Conservation (phyloP, 2,329 filamentous ascomycete species). For the Fusarium penzigii region DNA sequence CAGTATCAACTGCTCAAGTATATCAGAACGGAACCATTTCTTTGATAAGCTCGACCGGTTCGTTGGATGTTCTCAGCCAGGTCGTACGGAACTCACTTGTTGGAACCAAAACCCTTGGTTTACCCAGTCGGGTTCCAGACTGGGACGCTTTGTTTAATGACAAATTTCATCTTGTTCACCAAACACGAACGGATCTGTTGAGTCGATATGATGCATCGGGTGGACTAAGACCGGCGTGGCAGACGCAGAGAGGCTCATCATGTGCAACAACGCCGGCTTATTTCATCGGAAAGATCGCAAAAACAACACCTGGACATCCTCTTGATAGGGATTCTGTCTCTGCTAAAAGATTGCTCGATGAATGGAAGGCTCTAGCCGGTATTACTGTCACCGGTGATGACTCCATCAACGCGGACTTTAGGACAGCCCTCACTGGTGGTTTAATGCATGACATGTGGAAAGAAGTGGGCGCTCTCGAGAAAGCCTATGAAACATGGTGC, state of each 20-base stretch:
- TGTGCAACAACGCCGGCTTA: background rate
- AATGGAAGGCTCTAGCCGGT: too few species aligned
- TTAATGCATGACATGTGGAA: too few species aligned
- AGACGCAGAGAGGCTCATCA: background rate
- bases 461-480: too few species aligned
- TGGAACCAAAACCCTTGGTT: background rate
- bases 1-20: background rate
- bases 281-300: background rate
- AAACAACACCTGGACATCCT: background rate
- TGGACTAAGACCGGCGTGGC: background rate
- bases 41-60: background rate
- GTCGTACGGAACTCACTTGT: slow-evolving; percentile 2
- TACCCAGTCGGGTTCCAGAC: slow-evolving; percentile 9
- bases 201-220: background rate
- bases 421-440: too few species aligned
- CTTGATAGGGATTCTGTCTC: too few species aligned
- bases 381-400: too few species aligned
- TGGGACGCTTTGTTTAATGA: slow-evolving; percentile 8
- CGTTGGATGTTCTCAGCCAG: slow-evolving; percentile 5
- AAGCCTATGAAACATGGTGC: background rate
- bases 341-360: too few species aligned
- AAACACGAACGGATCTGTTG: background rate
- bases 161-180: slow-evolving; percentile 3
- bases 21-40: slow-evolving; percentile 1
- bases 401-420: too few species aligned